Base-by-base conservation (phyloP, 495 filamentous ascomycete species). In the Hypomontagnella monticulosa region DNA sequence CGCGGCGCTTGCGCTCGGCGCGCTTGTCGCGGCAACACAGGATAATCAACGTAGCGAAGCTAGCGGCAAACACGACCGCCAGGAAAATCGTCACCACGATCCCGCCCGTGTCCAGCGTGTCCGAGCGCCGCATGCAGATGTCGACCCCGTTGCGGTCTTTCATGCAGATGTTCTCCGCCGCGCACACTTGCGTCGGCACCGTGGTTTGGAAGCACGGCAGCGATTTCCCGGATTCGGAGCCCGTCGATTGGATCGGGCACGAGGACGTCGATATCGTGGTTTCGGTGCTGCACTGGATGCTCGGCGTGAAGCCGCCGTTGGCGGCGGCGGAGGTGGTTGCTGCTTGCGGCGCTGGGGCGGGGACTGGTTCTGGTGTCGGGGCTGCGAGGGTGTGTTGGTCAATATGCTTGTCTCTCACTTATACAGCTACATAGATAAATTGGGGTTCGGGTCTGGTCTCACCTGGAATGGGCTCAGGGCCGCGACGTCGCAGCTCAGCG, bases 31-130 rank as follows among this genome's bases (percentile, higher is more conserved):
- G 66, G 70, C 76, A 75, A 73, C 75, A 78, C 34, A 80, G 53
- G 74, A 79, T 72, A 57, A 79, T 74, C 23, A 83, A 50, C 32
- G 58, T 59, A 15, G 66, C 61, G 51, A 80, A 52, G 33, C 62
- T 49, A 18, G 67, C 41, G 42, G 51, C 69, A 43, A 81, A 48
- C 42, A 57, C 70, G 12, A 65, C 23, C 23, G 67, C 78, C 10
- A 84, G 78, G 67, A 76, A 56, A 56, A 80, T 69, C 51, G 79
- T 75, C 47, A 82, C 73, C 67, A 83, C 61, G 57, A 78, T 72
- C 19, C 76, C 80, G 14, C 67, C 73, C 0, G 69, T 53, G 54
- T 63, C 71, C 7, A 83, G 73, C 3, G 8, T 3, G 63, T 79
- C 67, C 9, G 78, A 44, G 34, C 72, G 71, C 61, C 69, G 67